Base-by-base conservation (phyloP, 2,329 filamentous ascomycete genomes). In the Aureobasidium sp. region DNA sequence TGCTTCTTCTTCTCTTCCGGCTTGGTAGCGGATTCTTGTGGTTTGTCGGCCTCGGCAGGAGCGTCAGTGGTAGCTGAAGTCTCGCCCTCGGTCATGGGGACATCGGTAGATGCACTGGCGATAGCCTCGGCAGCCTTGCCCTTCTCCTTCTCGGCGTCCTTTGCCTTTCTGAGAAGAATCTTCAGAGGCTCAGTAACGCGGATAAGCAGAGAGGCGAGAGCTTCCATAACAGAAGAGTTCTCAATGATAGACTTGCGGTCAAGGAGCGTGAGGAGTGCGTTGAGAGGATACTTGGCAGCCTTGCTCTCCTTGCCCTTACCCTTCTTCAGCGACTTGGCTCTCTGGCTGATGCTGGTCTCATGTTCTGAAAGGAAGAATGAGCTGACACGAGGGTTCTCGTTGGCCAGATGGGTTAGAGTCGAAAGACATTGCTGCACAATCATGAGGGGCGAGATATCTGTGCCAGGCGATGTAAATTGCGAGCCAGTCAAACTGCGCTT, bases 241-340 rank as follows among this genome's bases (percentile, higher is more conserved):
- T 99, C 94, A 77, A 96, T 96, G 66, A 99, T 92, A 64, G 97
- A 80, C 66, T 91, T 90, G n/a, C 94, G 89, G 71, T 97, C 94
- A 27, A 99, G 82, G 6, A 99, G 81, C 64, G 86, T 87, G 51
- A 99, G 81, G 32, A 99, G 78, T 14, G 92, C 91, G 72, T 99
- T 99, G 72, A 99, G 83, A 10, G 95, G 91, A 72, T 89, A 99
- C 72, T 90, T 94, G 67, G 87, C 86, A 32, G 90, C 86, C 74
- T 89, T 95, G 66, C 80, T 85, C 66, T 96, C 93, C 74, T 93
- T 94, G 58, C 79, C 83, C 74, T 97, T 97, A 68, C 90, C 91
- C 76, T 97, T 97, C 66, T 73, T 74, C 14, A 65, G 64, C 44
- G 88, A 83, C 79, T 96, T 97, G 59, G 93, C 81, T 25, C 88